Base-by-base conservation (phyloP, 169 alveolate species). In the Plasmodium coatneyi region DNA sequence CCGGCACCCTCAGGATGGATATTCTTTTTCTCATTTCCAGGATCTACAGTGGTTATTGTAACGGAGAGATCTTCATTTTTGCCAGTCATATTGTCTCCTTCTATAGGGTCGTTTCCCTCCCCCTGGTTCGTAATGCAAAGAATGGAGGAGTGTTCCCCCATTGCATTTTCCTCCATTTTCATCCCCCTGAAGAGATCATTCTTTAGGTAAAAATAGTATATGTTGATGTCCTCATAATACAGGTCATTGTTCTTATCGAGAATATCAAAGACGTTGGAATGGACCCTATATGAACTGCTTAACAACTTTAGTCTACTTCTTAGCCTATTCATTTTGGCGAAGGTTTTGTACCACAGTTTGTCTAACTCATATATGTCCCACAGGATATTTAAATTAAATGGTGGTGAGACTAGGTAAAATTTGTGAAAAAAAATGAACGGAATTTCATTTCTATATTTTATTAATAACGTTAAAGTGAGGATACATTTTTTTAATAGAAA, bases 341-440 rank as follows among this genome's bases (percentile, higher is more conserved):
- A 89, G 0, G 66, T 74, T 76, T 82, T 89, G 22, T 52, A 81
- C 93, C 95, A 80, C 34, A 78, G 70, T 41, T 46, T 71, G 76
- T 97, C 98, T 2, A 97, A 87, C 82, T 97, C 97, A 92, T 92
- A 96, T 28, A 95, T 84, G 74, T 96, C 92, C 98, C 98, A 97
- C 2, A 97, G 83, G 76, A 97, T 96, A 22, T 91, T 95, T 60
- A 95, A 96, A 54, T 96, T 95, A 25, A 97, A 93, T 14, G 98
- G 98, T 3, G 98, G 98, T 71, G 95, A 95, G 28, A 97, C 76
- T 3, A 97, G 84, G 66, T 95, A 97, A 2, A 96, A 92, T 91
- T 96, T 95, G 79, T 97, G 98, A 93, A 95, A 93, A 10, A 96
- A 93, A 30, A 97, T 94, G 41, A 95, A 96, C 28, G 97, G 97